A percentile compares a stretch with the other conserved stretches of the same genome.
These are phyloP conservation scores for Hypoxylon crocopeplum DNA, from an alignment of 495 filamentous ascomycete genomes.

Conservation along the genomic window DNA sequence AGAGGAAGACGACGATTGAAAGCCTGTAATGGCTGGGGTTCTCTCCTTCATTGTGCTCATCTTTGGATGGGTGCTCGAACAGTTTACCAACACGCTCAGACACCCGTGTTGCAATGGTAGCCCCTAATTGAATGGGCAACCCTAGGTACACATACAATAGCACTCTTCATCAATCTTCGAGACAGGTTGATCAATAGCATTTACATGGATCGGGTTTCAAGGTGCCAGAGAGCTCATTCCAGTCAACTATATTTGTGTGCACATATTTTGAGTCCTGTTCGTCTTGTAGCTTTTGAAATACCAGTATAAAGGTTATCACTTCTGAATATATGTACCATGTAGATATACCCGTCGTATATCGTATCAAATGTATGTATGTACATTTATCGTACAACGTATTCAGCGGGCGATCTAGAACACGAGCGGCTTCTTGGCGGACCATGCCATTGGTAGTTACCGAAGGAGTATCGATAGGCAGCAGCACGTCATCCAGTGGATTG, in stretches of 20 bases:
- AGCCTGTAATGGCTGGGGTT: background rate
- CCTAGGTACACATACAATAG: background rate
- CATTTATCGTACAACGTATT: background rate
- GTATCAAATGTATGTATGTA: no score
- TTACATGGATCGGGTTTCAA: background rate
- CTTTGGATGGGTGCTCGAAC: background rate
- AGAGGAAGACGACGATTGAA: constrained; percentile 70
- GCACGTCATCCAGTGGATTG: constrained; percentile 28
- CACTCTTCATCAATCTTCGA: background rate
- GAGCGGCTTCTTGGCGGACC: constrained; percentile 5
- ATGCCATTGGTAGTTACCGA: constrained; percentile 10
- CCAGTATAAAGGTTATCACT: no score
- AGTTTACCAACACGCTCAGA: background rate
- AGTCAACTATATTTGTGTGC: background rate
- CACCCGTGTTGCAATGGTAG: background rate
- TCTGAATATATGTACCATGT: no score
- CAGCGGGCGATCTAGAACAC: constrained; percentile 10
- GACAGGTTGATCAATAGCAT: background rate
- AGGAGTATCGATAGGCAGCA: constrained; percentile 18
- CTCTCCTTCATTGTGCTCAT: background rate
- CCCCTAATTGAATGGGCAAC: background rate
- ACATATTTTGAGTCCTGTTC: background rate
- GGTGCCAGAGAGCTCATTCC: background rate
- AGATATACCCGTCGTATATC: no score
- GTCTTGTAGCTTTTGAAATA: background rate